Base-by-base conservation (phyloP, 768 basidiomycete species). In the Panus rudis region DNA sequence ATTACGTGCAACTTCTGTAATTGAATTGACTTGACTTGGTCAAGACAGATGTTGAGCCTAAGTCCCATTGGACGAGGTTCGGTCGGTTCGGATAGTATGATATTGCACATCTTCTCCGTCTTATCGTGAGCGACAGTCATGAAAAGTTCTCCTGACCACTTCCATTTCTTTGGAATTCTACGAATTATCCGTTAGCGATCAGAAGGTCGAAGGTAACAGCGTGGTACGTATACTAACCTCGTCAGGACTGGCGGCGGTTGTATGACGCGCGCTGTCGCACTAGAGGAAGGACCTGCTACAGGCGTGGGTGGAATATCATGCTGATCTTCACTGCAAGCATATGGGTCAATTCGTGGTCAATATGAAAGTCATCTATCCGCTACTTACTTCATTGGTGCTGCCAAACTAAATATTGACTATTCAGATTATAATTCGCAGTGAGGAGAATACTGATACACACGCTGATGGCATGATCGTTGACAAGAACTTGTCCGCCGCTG, bases 101-200 rank as follows among this genome's bases (percentile, higher is more conserved):
- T 67, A 26, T 72, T 63, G 60, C 81, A 81, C 0, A 80, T 50
- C 6, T 60, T 60, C 42, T 77, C 68, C 21, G 65, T 57, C 19
- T 61, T 59, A 17, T 62, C 63, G 4, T 61, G 55, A 16, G 58
- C 57, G 2, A 60, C 59, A 20, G 63, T 64, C 17, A 74, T 64
- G 42, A 69, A 67, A 22, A 84, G 62, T 17, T 73, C 62, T 19
- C 81, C 83, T 27, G 67, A 62, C 84, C 84, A 85, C 49, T 68
- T 77, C 76, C 76, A 86, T 41, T 73, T 73, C 54, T 76, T 78
- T 17, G 65, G 66, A 30, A 78, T 74, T 49, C 81, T 83, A 43
- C 10, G 28, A 16, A 30, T 30, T 16, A 30, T 10, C n/a, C n/a
- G n/a, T n/a, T n/a, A n/a, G n/a, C n/a, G n/a, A n/a, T n/a, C n/a